These are phyloP conservation scores for Apophysomyces trapeziformis DNA, from an alignment of 371 early-diverging fungal genomes.

Conservation along the genomic window DNA sequence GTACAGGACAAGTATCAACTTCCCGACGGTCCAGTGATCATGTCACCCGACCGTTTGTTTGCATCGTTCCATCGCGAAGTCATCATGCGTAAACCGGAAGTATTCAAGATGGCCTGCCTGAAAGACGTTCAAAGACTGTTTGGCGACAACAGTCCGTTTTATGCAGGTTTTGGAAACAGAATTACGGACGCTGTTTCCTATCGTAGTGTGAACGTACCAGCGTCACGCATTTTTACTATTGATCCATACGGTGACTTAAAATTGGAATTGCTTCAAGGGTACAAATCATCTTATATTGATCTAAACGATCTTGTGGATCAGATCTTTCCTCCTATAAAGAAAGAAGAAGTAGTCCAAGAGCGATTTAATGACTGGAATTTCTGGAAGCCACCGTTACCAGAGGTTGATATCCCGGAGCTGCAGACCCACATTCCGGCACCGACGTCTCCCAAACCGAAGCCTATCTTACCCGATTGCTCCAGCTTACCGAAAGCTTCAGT, in stretches of 20 bases:
- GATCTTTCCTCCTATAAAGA: conserved; percentile 85
- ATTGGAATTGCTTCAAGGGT: conserved; percentile 84
- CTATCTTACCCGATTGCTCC: conserved; percentile 41
- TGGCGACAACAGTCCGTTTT: conserved; percentile 84
- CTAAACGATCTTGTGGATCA: conserved; percentile 95
- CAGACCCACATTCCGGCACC: background rate
- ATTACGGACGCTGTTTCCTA: conserved; percentile 95
- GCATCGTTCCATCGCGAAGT: conserved; percentile 95
- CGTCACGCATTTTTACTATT: conserved; percentile 96
- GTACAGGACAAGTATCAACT: conserved; percentile 88
- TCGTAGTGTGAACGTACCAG: conserved; percentile 92
- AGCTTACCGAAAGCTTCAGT: conserved; percentile 28
- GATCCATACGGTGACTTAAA: conserved; percentile 93
- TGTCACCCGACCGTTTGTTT: conserved; percentile 97
- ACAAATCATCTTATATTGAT: conserved; percentile 85
- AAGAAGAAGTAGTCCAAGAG: conserved; percentile 47
- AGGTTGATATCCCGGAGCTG: conserved; percentile 59
- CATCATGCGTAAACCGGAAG: conserved; percentile 94
- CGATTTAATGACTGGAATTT: conserved; percentile 89
- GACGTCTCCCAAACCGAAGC: conserved; percentile 9
- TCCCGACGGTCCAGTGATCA: conserved; percentile 97
- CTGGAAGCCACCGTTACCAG: conserved; percentile 72
- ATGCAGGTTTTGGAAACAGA: conserved; percentile 99
- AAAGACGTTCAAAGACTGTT: conserved; percentile 91
- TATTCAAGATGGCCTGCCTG: conserved; percentile 98